phyloP scores from a whole-genome alignment of 805 yeast genomes.

The Sugiyamaella valdiviana region DNA sequence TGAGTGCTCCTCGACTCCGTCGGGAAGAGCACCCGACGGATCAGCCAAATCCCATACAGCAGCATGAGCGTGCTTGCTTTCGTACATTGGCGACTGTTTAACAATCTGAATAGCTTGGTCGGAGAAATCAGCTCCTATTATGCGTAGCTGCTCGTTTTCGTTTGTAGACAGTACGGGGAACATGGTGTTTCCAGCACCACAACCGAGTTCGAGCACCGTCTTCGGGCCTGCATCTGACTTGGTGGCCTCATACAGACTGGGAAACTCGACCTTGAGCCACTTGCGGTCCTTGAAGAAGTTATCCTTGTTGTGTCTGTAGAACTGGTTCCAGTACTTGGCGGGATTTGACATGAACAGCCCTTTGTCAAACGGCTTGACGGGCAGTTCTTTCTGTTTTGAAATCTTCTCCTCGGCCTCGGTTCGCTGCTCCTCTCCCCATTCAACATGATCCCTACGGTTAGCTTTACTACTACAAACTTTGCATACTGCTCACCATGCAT shows the following conservation, averaged over 20 bases:
- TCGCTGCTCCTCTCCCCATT: constrained; percentile 91
- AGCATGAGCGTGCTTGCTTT: constrained; percentile 60
- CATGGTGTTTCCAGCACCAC: constrained; percentile 97
- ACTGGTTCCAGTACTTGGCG: constrained; percentile 90
- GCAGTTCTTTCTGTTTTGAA: constrained; percentile 64
- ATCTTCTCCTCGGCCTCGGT: constrained; percentile 69
- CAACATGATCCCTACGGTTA: constrained; percentile 64
- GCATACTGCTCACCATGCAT: constrained; percentile 57
- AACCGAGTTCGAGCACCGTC: constrained; percentile 84
- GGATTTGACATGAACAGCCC: constrained; percentile 73
- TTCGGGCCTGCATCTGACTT: constrained; percentile 62
- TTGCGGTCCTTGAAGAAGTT: constrained; percentile 95
- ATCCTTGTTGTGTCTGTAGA: constrained; percentile 82
- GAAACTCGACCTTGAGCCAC: constrained; percentile 94
- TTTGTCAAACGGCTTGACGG: constrained; percentile 86
- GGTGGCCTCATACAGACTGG: constrained; percentile 72
- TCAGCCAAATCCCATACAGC: constrained; percentile 95
- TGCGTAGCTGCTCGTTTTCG: constrained; percentile 64
- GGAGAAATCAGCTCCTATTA: constrained; percentile 86
- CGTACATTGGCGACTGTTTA: constrained; percentile 53
- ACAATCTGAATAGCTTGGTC: constrained; percentile 86
- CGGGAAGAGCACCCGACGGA: constrained; percentile 67
- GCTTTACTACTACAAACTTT: neutral
- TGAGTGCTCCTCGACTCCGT: constrained; percentile 70
- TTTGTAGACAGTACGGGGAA: constrained; percentile 83